Evolutionary conservation across 192 early-diverging fungal species (phyloP), one percentile per base, ranked within the genome.

Genomic region (Coemansia sp.): DNA sequence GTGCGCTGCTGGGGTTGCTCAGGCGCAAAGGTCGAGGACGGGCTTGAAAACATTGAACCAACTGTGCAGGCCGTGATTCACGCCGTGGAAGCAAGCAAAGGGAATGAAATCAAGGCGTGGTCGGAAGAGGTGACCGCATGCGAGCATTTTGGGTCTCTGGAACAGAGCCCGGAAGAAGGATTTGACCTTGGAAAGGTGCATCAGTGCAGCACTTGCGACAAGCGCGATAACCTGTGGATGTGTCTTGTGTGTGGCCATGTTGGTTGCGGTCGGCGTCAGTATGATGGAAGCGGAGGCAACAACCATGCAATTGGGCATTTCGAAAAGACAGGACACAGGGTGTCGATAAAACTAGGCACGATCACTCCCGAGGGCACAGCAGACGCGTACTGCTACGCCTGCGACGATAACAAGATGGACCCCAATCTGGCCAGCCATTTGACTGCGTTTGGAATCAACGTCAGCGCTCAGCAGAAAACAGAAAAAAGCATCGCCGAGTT

Each of bases 291-390:
- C 18, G 92, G 92, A 10, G 97, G 97, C 16, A 99, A 98, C 75
- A 90, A 93, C 60, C 97, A 99, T 68, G 97, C 89, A 0, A 73
- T 97, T 25, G 83, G 70, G 0, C 97, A 99, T 81, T 95, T 83
- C 72, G 87, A 93, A 45, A 71, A 80, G 18, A 93, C 93, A 0
- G 85, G 86, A 0, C 97, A 99, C 73, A 83, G 85, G 8, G 89
- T 98, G 2, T 85, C 91, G 18, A 88, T 91, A 48, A 99, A 99
- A 67, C 85, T 98, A 7, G 97, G 97, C 8, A 96, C 97, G 4
- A 98, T 99, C 55, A 97, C 96, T 6, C 94, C 96, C 48, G 96
- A 99, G 74, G 97, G 97, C 62, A 91, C 89, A 3, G 97, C 94
- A 38, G 93, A 83, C 49, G 67, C 75, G 83, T 96, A 83, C 65